Evolutionary conservation across 768 basidiomycete species (phyloP).

Genomic region (Chalciporus piperatus): DNA sequence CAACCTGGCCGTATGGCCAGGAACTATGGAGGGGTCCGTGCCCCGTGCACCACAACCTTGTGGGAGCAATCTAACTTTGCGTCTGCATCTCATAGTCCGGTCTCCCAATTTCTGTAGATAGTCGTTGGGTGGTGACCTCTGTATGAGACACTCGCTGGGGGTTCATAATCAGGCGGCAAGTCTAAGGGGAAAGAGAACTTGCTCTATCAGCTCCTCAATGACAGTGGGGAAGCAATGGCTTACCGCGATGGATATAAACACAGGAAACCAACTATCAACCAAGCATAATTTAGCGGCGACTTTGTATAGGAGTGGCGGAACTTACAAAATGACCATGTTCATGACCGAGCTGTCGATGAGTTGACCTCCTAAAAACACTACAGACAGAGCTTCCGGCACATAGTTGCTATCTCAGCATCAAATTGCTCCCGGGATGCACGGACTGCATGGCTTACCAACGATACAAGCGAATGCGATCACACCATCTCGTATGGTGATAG

Average conservation of each 20-base stretch:
- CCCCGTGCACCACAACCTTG: too few relatives aligned
- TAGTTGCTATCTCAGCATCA: too few relatives aligned
- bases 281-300: not conserved
- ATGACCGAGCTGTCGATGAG: conserved; percentile 3
- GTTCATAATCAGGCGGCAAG: conserved; percentile 19
- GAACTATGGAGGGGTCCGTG: too few relatives aligned
- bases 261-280: conserved; percentile 16
- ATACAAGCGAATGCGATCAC: conserved; percentile 12
- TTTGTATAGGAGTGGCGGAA: not conserved
- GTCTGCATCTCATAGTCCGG: too few relatives aligned
- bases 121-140: not conserved
- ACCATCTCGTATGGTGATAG: conserved; percentile 26
- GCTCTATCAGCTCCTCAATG: not conserved
- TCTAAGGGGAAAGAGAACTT: not conserved
- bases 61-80: too few relatives aligned
- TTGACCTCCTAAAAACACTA: not conserved
- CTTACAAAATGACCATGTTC: conserved; percentile 15
- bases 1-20: too few relatives aligned
- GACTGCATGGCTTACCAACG: conserved; percentile 12
- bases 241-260: conserved; percentile 17
- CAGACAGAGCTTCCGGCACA: conserved; percentile 11
- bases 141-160: not conserved
- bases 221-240: not conserved
- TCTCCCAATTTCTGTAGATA: conserved; percentile 18
- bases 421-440: not conserved